phyloP scores from a whole-genome alignment of 805 yeast genomes.

The Saccharomycopsis capsularis region DNA sequence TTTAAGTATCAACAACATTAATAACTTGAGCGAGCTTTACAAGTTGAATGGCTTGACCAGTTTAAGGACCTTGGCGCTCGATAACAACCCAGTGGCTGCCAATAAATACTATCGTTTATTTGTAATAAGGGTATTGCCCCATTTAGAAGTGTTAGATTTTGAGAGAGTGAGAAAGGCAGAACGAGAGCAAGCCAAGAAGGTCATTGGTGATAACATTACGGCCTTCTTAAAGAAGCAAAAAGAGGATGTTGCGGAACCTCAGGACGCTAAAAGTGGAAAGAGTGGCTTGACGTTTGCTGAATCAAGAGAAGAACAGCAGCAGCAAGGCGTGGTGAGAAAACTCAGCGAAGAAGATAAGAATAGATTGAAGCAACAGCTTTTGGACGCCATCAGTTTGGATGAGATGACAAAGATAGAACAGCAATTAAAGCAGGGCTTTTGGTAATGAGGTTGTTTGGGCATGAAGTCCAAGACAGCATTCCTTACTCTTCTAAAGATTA shows the following conservation, averaged over 20 bases:
- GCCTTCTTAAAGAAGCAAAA: conserved; percentile 1
- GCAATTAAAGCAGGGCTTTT: neutral
- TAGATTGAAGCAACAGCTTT: conserved; percentile 45
- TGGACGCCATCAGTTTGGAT: conserved; percentile 57
- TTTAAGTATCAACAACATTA: conserved; percentile 46
- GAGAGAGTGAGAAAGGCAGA: conserved; percentile 52
- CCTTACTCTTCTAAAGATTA: too few species aligned
- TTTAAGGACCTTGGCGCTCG: conserved; percentile 43
- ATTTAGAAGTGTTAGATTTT: conserved; percentile 60
- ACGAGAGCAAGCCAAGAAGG: conserved; percentile 36
- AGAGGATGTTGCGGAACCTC: conserved; percentile 23
- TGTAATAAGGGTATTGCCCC: conserved; percentile 57
- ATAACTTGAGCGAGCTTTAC: conserved; percentile 37
- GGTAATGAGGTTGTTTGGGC: too few species aligned
- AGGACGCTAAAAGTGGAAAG: conserved; percentile 21
- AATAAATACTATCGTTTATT: conserved; percentile 50
- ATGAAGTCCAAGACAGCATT: too few species aligned
- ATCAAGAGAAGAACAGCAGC: neutral
- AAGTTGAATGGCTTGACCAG: conserved; percentile 33
- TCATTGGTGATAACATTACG: conserved; percentile 33
- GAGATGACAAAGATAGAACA: conserved; percentile 57
- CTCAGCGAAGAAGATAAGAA: conserved; percentile 49
- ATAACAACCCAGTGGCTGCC: conserved; percentile 47
- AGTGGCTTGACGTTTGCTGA: too few species aligned
- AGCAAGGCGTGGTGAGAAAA: conserved; percentile 26